phyloP scores from a whole-genome alignment of 1,139 yeast genomes.

The Scheffersomyces cryptocercus region DNA sequence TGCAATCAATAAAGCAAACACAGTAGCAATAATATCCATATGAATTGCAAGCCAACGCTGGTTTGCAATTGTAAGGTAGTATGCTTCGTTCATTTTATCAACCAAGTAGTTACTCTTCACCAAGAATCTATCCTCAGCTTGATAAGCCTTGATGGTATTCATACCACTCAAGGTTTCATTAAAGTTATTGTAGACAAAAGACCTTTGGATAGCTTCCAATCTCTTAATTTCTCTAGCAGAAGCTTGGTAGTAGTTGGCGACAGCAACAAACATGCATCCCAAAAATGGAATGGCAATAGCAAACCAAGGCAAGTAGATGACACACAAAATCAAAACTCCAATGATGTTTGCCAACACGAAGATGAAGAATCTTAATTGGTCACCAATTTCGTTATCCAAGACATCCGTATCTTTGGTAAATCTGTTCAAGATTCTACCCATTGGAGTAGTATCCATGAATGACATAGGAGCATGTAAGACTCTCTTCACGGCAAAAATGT shows the following conservation, averaged over 20 bases:
- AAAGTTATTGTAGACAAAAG: slow-evolving; percentile 75
- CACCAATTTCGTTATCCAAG: slow-evolving; percentile 72
- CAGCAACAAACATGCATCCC: slow-evolving; percentile 30
- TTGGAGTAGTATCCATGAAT: slow-evolving; percentile 60
- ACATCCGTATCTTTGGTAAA: slow-evolving; percentile 82
- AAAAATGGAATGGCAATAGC: slow-evolving; percentile 49
- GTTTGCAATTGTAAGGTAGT: slow-evolving; percentile 61
- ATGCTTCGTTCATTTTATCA: slow-evolving; percentile 72
- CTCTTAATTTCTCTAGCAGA: slow-evolving; percentile 79
- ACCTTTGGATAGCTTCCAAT: slow-evolving; percentile 74
- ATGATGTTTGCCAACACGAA: slow-evolving; percentile 54
- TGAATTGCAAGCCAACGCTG: slow-evolving; percentile 81
- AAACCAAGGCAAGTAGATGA: slow-evolving; percentile 66
- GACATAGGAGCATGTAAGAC: slow-evolving; percentile 58
- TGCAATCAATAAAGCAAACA: slow-evolving; percentile 47
- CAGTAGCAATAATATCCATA: slow-evolving; percentile 48
- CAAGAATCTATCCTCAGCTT: slow-evolving; percentile 50
- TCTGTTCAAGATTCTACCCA: slow-evolving; percentile 69
- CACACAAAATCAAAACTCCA: slow-evolving; percentile 67
- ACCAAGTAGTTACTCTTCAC: slow-evolving; percentile 49
- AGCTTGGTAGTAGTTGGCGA: slow-evolving; percentile 61
- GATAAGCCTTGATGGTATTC: slow-evolving; percentile 67
- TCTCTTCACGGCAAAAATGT: slow-evolving; percentile 40
- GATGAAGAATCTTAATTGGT: slow-evolving; percentile 53
- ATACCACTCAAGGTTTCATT: slow-evolving; percentile 75